A percentile compares a stretch with the other conserved stretches of the same genome.
Conservation (phyloP, 169 alveolate genomes). For the Plasmodium coatneyi region DNA sequence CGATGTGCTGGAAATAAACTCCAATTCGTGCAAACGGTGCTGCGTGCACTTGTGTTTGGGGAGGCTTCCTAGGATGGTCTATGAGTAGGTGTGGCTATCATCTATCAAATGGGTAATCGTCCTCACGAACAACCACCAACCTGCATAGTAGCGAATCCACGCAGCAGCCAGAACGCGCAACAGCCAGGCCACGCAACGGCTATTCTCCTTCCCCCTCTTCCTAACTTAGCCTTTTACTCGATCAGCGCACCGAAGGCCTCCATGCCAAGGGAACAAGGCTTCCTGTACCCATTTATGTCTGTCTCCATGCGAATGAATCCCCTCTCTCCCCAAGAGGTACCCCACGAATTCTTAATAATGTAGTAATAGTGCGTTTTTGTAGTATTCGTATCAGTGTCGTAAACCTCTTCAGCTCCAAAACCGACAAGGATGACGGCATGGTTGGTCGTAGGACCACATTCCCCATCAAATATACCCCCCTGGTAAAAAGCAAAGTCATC, state of each 20-base stretch:
- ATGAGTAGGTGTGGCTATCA: not conserved
- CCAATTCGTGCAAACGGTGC: not conserved
- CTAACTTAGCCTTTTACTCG: not conserved
- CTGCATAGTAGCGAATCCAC: not conserved
- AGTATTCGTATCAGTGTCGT: not conserved
- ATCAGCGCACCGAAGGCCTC: not conserved
- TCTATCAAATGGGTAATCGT: not conserved
- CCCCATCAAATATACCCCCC: slow-evolving; percentile 83
- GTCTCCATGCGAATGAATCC: slow-evolving; percentile 84
- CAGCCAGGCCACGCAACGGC: not conserved
- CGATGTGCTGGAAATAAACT: not conserved
- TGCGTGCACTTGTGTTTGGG: not conserved
- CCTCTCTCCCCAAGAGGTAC: slow-evolving; percentile 87
- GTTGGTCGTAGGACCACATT: slow-evolving; percentile 79
- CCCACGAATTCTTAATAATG: slow-evolving; percentile 90
- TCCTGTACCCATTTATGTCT: slow-evolving; percentile 43
- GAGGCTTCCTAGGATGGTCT: not conserved
- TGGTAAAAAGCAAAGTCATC: slow-evolving; percentile 87
- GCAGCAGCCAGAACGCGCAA: not conserved
- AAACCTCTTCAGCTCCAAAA: slow-evolving; percentile 78
- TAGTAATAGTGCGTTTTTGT: slow-evolving; percentile 78
- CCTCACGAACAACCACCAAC: not conserved
- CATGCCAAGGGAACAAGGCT: slow-evolving; percentile 49
- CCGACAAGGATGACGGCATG: slow-evolving; percentile 91
- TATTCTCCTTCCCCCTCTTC: not conserved